Evolutionary conservation across 257 asterid genomes (phyloP), one percentile per base, ranked within the genome.

Genomic region (Nicotiana tabacum): DNA sequence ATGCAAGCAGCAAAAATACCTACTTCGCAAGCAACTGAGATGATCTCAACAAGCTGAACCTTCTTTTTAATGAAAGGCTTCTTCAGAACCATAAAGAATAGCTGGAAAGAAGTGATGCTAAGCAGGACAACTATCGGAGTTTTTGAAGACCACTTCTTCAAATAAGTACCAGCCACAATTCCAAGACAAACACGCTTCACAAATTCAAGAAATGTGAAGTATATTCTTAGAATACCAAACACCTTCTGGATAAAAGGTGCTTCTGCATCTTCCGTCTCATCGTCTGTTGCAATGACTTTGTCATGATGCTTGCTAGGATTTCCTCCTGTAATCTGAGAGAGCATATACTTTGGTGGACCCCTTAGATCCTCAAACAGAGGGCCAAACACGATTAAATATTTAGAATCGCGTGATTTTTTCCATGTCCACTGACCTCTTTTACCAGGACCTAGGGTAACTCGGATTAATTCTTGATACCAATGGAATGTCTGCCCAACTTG

Each of bases 361-460:
- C 99, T 85, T 8, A 94, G 93, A 83, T 96, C 99, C 88, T 94
- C 99, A 15, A 94, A 96, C n/a, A 96, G 77, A 10, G 99, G 98
- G 1, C 99, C 98, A 9, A 96, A 65, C 66, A 89, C 90, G 66
- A 91, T 88, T 67, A 91, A 83, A 83, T 84, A 87, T 33, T 66
- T 81, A 2, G 96, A 87, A 43, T 81, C 84, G 1, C 90, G 86
- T 9, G 87, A 80, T 84, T 89, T 91, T 66, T 88, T 94, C 99
- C 99, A 96, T 55, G 98, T 90, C 99, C 99, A 96, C 64, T 94
- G 99, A 84, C 99, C 99, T 89, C 97, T 82, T 88, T 96, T 96
- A 6, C 98, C 99, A 0, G 98, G 99, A 64, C 99, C 98, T 53
- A 96, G 84, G 18, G 97, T 93, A 4, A 90, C 97, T 30, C 99